These are phyloP conservation scores for Populus hybrid DNA, from an alignment of 441 rosid species.

Conservation along the genomic window DNA sequence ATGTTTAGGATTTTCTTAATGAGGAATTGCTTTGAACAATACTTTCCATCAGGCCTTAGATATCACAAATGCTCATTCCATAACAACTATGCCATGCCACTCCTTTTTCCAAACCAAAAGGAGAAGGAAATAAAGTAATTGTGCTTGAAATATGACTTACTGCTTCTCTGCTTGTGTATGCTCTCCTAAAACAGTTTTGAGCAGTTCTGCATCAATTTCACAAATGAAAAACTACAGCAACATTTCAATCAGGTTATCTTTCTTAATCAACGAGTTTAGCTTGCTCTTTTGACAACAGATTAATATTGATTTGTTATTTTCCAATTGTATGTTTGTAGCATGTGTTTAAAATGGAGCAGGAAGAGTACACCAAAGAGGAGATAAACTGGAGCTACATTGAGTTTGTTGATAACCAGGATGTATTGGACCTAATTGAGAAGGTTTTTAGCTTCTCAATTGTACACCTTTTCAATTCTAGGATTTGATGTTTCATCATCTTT, in stretches of 20 bases:
- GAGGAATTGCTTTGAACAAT: neutral
- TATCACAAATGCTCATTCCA: neutral
- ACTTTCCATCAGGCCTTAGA: neutral
- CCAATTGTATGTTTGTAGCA: conserved; percentile 52
- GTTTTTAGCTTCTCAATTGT: conserved; percentile 31
- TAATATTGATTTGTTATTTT: conserved; percentile 10
- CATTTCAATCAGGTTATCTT: conserved; percentile 86
- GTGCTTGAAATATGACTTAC: neutral
- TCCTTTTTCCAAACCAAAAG: neutral
- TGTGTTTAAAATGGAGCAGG: conserved; percentile 98
- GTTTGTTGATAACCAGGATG: conserved; percentile 95
- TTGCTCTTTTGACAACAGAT: neutral
- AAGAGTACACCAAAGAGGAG: conserved; percentile 94
- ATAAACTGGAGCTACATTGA: conserved; percentile 97
- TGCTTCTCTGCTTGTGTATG: conserved; percentile 7
- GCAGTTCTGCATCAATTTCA: conserved; percentile 96
- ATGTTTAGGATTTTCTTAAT: neutral
- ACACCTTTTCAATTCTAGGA: neutral
- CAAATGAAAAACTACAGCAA: conserved; percentile 95
- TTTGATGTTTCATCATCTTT: conserved; percentile 9
- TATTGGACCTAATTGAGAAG: conserved; percentile 94
- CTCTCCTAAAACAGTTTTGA: conserved; percentile 59
- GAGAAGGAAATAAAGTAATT: neutral
- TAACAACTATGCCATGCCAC: neutral
- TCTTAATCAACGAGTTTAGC: conserved; percentile 4